Evolutionary conservation across 2,329 filamentous ascomycete genomes (phyloP), one percentile per base, ranked within the genome.

Genomic region (Colletotrichum shisoi): DNA sequence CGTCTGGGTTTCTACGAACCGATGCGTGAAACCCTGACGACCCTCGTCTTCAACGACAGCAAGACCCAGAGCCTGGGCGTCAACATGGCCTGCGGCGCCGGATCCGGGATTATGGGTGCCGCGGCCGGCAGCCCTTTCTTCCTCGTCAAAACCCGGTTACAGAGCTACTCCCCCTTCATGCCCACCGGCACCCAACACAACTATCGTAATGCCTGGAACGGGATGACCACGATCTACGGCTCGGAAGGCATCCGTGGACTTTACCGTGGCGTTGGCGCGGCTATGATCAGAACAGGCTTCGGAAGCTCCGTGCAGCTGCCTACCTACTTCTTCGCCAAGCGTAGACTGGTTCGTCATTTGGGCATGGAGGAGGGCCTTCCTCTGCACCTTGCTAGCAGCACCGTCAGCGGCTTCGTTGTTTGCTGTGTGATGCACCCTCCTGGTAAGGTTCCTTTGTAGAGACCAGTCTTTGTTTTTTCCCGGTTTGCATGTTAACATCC

Each of bases 401-500:
- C 94, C 4, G 89, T 88, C 44, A 97, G 93, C 74, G 95, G 95
- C 0, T 97, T 99, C 74, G 95, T 97, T 13, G 95, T 99, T 19
- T 99, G 95, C 82, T 92, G 92, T 73, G 89, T 98, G 70, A 99
- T 99, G 95, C 95, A 99, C 75, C 95, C 95, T 61, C 95, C 95
- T 75, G 91, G 91, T 93, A 80, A 76, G 77, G 77, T 69, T 17
- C 34, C 9, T 34, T 39, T 52, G 24, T 31, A 34, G 44, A 12
- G 42, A 24, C 15, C 46, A 46, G 39, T 34, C 34, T 11, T 6
- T 13, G 21, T 8, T 13, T 21, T 27, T 17, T 2, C 8, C 8
- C 6, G 37, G 27, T 39, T 21, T 42, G 49, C 45, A 44, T 37
- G 21, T 17, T 58, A 72, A 68, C 15, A 59, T 46, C 13, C 42